Evolutionary conservation across 2,329 filamentous ascomycete genomes (phyloP).

Genomic region (Talaromyces sp.): DNA sequence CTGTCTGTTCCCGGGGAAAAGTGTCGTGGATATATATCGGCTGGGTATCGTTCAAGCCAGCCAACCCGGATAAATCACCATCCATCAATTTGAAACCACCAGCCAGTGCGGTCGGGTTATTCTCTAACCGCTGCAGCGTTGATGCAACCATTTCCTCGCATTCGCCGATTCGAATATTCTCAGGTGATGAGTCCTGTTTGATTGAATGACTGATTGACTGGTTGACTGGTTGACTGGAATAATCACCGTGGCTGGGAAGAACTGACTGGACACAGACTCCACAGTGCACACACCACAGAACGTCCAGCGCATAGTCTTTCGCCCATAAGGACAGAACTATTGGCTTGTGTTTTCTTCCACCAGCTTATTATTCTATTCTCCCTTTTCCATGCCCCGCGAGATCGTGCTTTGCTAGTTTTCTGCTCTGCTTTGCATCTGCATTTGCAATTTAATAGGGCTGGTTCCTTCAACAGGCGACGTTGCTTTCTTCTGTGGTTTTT

Average conservation of each 20-base stretch:
- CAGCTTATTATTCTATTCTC: constrained; percentile 9
- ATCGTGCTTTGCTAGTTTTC: constrained; percentile 12
- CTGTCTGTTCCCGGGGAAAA: neutral
- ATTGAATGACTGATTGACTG: neutral
- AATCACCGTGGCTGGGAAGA: constrained; percentile 12
- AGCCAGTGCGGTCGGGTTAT: neutral
- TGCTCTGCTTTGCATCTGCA: neutral
- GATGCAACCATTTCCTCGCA: neutral
- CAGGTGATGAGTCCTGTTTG: neutral
- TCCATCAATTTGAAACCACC: neutral
- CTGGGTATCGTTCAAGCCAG: neutral
- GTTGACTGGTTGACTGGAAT: constrained; percentile 6
- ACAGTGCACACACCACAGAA: constrained; percentile 10
- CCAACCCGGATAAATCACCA: neutral
- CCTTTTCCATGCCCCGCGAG: constrained; percentile 18
- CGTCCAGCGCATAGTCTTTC: constrained; percentile 10
- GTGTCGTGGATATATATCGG: neutral
- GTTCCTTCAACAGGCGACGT: neutral
- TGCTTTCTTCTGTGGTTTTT: neutral
- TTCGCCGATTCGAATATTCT: neutral
- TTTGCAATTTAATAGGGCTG: constrained; percentile 7
- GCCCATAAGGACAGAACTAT: neutral
- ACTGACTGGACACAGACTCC: constrained; percentile 8
- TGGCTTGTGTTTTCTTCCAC: constrained; percentile 5
- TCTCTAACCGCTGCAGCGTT: neutral